Evolutionary conservation across 345 rosid species (phyloP).

Genomic region (Lenwebbia sp.): DNA sequence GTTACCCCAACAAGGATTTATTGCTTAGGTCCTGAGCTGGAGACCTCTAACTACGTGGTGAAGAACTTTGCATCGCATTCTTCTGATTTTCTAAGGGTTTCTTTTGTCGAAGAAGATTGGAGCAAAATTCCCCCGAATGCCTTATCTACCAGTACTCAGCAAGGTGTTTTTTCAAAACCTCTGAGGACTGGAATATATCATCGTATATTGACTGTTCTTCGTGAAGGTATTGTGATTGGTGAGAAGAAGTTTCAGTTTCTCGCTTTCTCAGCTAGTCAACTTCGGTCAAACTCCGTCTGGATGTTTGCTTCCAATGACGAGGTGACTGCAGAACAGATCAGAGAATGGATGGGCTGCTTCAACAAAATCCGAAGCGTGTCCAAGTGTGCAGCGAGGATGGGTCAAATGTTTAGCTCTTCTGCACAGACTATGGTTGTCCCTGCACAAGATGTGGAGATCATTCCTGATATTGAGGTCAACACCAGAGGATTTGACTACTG

Average conservation of each 20-base stretch:
- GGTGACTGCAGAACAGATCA: conserved; percentile 62
- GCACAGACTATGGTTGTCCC: conserved; percentile 57
- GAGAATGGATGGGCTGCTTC: conserved; percentile 99
- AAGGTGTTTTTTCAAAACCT: conserved; percentile 59
- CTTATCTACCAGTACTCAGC: conserved; percentile 53
- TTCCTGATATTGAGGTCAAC: conserved; percentile 71
- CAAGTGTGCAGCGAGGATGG: conserved; percentile 97
- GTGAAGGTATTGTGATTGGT: conserved; percentile 67
- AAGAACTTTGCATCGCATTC: conserved; percentile 68
- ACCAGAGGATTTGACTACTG: conserved; percentile 60
- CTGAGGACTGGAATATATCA: conserved; percentile 57
- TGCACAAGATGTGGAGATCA: conserved; percentile 56
- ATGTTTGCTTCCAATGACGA: conserved; percentile 88
- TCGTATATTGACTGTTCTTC: conserved; percentile 61
- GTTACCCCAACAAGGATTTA: conserved; percentile 79
- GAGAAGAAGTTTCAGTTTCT: conserved; percentile 68
- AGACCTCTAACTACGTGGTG: conserved; percentile 72
- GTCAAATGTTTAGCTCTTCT: conserved; percentile 91
- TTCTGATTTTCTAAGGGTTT: conserved; percentile 72
- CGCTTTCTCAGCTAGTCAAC: conserved; percentile 93
- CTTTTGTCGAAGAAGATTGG: conserved; percentile 98
- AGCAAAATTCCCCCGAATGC: conserved; percentile 61
- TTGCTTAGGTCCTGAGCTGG: conserved; percentile 92
- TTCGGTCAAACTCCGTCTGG: conserved; percentile 86
- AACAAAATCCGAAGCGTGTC: conserved; percentile 64